Percentiles rank a stretch among this genome's conserved stretches.
phyloP scores from a whole-genome alignment of 2,329 filamentous ascomycete species.

The Didymella pinodella region DNA sequence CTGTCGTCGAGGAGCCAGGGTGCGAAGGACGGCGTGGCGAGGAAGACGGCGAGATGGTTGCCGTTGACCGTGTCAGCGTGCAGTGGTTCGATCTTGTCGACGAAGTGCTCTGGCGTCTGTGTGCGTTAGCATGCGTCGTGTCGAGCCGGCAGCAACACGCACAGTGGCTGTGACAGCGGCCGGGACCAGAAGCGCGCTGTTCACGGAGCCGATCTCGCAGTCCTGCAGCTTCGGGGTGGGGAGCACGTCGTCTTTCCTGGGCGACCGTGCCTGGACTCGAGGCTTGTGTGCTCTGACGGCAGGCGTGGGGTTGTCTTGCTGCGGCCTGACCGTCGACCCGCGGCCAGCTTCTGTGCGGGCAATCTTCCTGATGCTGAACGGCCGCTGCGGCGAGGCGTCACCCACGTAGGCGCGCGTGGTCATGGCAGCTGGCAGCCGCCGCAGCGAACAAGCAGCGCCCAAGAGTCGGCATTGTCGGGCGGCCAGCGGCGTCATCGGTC shows the following conservation, averaged over 20 bases:
- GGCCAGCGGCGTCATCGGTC: constrained; percentile 43
- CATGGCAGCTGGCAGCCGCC: not conserved
- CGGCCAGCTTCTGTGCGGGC: not conserved
- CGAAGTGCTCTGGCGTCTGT: constrained; percentile 34
- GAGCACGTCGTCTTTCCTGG: not conserved
- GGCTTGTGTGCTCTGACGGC: not conserved
- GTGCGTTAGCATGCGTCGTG: constrained; percentile 15
- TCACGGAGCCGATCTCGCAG: not conserved
- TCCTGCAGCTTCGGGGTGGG: not conserved
- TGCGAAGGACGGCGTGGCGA: constrained; percentile 47
- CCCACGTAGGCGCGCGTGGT: not conserved
- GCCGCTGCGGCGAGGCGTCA: not conserved
- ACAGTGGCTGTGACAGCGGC: constrained; percentile 35
- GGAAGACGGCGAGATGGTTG: constrained; percentile 36
- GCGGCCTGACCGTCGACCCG: not conserved
- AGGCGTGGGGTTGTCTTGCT: not conserved
- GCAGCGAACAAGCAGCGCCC: constrained; percentile 17
- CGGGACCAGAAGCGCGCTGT: constrained; percentile 43
- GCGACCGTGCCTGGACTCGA: not conserved
- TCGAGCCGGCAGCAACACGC: constrained; percentile 2
- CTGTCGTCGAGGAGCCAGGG: constrained; percentile 40
- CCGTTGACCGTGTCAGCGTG: not conserved
- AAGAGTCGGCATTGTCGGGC: constrained; percentile 39
- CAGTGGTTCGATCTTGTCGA: constrained; percentile 36
- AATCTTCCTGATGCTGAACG: not conserved